These are phyloP conservation scores for Ampelomyces quisqualis DNA, from an alignment of 2,329 filamentous ascomycete genomes.

Conservation along the genomic window DNA sequence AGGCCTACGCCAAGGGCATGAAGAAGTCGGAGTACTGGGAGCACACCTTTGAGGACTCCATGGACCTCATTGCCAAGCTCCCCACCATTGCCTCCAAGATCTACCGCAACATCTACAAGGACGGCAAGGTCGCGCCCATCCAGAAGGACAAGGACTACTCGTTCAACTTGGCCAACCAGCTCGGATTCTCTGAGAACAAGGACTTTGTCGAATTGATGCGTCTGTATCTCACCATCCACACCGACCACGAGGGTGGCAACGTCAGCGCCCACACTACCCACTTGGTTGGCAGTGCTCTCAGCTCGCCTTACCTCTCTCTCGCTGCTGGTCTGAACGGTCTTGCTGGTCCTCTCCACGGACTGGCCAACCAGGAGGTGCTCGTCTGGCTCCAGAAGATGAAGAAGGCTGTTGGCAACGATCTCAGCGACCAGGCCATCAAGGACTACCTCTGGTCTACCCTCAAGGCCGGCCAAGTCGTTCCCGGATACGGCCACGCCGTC, in stretches of 20 bases:
- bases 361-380: conserved; percentile 99
- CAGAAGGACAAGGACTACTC: conserved; percentile 99
- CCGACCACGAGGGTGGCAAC: conserved; percentile 99
- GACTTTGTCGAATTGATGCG: conserved; percentile 99
- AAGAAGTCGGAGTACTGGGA: conserved; percentile 99
- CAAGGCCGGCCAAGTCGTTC: conserved; percentile 92
- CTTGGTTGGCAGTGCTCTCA: conserved; percentile 92
- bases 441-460: conserved; percentile 99
- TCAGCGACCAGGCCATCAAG: conserved; percentile 94
- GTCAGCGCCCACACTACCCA: conserved; percentile 98
- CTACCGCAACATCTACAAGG: conserved; percentile 99
- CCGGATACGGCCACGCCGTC: conserved; percentile 97
- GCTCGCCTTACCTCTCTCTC: conserved; percentile 95
- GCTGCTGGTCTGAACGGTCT: conserved; percentile 97
- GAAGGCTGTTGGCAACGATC: conserved; percentile 86
- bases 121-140: conserved; percentile 92
- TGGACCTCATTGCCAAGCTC: conserved; percentile 99
- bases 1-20: conserved; percentile 98
- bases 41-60: conserved; percentile 98
- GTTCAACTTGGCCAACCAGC: conserved; percentile 99
- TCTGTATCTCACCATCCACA: conserved; percentile 99
- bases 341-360: conserved; percentile 94
- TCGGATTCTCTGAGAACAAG: conserved; percentile 90
- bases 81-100: conserved; percentile 97
- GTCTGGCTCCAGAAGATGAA: conserved; percentile 99